Evolutionary conservation across 2,329 filamentous ascomycete genomes (phyloP).

Genomic region (Macrophomina pseudophaseolina): DNA sequence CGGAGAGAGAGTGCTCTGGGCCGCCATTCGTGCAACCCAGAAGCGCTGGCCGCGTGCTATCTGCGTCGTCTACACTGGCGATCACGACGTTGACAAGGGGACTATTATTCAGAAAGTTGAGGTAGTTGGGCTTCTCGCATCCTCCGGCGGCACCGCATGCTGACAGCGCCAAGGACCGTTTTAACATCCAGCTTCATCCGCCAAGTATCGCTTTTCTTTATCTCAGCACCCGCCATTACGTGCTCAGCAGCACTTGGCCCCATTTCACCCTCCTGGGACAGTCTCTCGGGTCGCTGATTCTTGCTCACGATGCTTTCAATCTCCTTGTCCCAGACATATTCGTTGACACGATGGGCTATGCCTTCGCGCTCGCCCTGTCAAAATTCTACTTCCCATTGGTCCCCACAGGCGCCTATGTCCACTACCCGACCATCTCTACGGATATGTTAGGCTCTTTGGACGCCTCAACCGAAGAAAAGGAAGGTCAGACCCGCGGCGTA

Average conservation of each 20-base stretch:
- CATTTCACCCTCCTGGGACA: constrained; percentile 94
- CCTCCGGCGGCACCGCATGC: neutral
- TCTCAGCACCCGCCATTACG: constrained; percentile 83
- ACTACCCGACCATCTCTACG: constrained; percentile 97
- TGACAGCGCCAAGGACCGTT: constrained; percentile 60
- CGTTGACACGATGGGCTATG: constrained; percentile 97
- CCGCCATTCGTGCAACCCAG: constrained; percentile 89
- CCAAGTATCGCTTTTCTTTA: constrained; percentile 88
- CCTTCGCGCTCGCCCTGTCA: constrained; percentile 82
- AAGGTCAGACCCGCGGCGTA: constrained; percentile 55
- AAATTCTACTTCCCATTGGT: constrained; percentile 81
- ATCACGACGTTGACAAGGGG: constrained; percentile 83
- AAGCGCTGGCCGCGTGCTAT: constrained; percentile 85
- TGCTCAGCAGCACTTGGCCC: constrained; percentile 86
- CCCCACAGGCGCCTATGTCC: constrained; percentile 90
- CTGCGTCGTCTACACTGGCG: constrained; percentile 93
- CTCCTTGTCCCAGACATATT: constrained; percentile 92
- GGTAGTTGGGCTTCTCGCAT: constrained; percentile 50
- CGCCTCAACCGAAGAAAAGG: constrained; percentile 53
- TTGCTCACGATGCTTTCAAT: constrained; percentile 93
- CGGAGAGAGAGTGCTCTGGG: constrained; percentile 95
- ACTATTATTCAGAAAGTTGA: constrained; percentile 78
- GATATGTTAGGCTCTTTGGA: constrained; percentile 88
- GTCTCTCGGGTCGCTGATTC: constrained; percentile 82
- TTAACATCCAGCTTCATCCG: constrained; percentile 88